phyloP scores from a whole-genome alignment of 1,139 yeast species.

The Sugiyamaella novakii region DNA sequence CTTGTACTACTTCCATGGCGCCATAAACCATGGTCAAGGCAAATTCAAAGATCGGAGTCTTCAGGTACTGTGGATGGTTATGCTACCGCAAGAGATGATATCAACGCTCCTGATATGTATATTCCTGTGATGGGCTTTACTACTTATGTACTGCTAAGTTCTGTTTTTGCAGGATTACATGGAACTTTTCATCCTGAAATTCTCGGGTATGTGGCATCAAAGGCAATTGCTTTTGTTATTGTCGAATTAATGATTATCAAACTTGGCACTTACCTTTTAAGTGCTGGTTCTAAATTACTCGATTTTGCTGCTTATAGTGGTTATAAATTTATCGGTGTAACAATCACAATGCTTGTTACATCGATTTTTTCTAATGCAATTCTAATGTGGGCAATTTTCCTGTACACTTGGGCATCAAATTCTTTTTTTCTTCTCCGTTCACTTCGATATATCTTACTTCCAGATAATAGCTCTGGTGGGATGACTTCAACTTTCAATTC shows the following conservation, averaged over 20 bases:
- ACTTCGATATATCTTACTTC: slow-evolving; percentile 72
- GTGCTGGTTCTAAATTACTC: slow-evolving; percentile 62
- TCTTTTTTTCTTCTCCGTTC: slow-evolving; percentile 67
- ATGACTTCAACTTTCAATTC: slow-evolving; percentile 43
- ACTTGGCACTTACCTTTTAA: slow-evolving; percentile 63
- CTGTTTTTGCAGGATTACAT: slow-evolving; percentile 80
- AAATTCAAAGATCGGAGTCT: slow-evolving; percentile 41
- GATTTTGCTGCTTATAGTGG: slow-evolving; percentile 91
- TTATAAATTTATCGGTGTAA: slow-evolving; percentile 81
- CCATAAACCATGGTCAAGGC: slow-evolving; percentile 62
- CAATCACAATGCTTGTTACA: slow-evolving; percentile 44
- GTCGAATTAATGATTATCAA: slow-evolving; percentile 67
- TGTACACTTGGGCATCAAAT: slow-evolving; percentile 45
- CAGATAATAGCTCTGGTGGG: slow-evolving; percentile 41
- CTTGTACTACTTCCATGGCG: slow-evolving; percentile 84
- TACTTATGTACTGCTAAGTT: slow-evolving; percentile 84
- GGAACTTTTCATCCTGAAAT: slow-evolving; percentile 94
- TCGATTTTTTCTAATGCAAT: slow-evolving; percentile 48
- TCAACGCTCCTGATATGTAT: slow-evolving; percentile 95
- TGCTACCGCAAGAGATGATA: slow-evolving; percentile 77
- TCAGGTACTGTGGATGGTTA: slow-evolving; percentile 50
- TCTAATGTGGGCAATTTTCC: slow-evolving; percentile 47
- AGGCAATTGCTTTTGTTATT: slow-evolving; percentile 79
- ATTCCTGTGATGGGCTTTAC: slow-evolving; percentile 77
- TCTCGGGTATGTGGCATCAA: slow-evolving; percentile 87